Conservation (phyloP, 495 filamentous ascomycete species). For the Neurospora sp. region DNA sequence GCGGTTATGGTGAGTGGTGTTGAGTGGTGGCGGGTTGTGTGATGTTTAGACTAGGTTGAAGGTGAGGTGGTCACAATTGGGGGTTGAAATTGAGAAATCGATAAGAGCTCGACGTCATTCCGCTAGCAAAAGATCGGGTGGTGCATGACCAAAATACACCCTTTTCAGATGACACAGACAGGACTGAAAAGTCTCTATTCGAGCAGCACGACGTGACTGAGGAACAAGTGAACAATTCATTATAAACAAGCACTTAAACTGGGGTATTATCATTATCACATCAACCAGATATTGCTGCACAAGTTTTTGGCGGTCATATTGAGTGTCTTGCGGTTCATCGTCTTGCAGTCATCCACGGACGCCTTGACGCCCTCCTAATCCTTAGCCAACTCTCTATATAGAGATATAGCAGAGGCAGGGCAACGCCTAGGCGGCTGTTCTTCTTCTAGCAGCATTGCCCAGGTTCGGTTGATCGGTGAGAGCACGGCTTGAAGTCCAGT, state of each 20-base stretch:
- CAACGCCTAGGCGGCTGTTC: not conserved
- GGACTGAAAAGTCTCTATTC: not conserved
- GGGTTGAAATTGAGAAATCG: not conserved
- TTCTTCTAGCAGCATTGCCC: not conserved
- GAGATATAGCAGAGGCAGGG: not conserved
- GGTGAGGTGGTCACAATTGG: slow-evolving; percentile 1
- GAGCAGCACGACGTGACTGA: not conserved
- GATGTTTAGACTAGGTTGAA: not conserved
- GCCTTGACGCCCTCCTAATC: not conserved
- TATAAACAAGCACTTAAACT: not conserved
- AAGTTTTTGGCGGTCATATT: not conserved
- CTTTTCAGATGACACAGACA: not conserved
- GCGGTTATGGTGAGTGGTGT: not conserved
- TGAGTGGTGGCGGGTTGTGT: not conserved
- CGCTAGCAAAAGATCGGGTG: not conserved
- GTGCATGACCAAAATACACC: not conserved
- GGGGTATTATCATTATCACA: not conserved
- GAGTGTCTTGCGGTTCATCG: not conserved
- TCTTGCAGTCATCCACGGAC: not conserved
- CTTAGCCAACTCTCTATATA: not conserved
- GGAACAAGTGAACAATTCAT: not conserved
- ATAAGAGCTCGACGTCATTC: slow-evolving; percentile 13
- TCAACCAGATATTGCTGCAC: not conserved
- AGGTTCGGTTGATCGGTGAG: not conserved
- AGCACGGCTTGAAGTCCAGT: slow-evolving; percentile 27